These are phyloP conservation scores for Hura crepitans DNA, from an alignment of 441 rosid genomes.

Conservation along the genomic window DNA sequence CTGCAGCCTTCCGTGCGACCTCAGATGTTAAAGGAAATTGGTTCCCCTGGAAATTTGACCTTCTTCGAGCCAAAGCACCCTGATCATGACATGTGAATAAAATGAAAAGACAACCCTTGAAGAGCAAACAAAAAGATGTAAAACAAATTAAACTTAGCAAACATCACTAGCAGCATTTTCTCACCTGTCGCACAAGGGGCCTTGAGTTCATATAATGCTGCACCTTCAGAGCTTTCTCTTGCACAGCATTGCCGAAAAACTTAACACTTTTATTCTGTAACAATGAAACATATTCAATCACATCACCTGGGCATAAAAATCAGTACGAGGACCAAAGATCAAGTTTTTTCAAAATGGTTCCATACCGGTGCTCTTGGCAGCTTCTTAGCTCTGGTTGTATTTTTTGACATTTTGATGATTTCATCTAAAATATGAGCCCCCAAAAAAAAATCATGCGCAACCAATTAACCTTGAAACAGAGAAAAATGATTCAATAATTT, in stretches of 20 bases:
- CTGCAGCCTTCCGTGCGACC: constrained; percentile 55
- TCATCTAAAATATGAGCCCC: constrained; percentile 41
- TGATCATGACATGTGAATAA: constrained; percentile 25
- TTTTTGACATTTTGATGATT: constrained; percentile 80
- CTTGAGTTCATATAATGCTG: constrained; percentile 55
- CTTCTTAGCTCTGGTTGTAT: constrained; percentile 42
- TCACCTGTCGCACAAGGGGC: constrained; percentile 76
- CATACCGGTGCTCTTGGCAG: constrained; percentile 45
- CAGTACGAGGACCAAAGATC: background rate
- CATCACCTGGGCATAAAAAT: constrained; percentile 12
- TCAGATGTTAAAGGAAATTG: constrained; percentile 60
- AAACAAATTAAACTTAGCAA: background rate
- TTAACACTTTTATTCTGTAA: constrained; percentile 58
- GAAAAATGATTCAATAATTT: background rate
- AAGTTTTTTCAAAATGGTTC: background rate
- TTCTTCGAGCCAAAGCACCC: constrained; percentile 76
- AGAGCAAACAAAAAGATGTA: background rate
- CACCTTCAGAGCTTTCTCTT: constrained; percentile 46
- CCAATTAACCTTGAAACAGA: constrained; percentile 2
- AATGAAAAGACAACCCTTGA: background rate
- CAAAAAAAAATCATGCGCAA: background rate
- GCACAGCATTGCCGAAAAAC: constrained; percentile 35
- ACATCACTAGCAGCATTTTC: constrained; percentile 6
- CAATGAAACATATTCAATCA: constrained; percentile 1
- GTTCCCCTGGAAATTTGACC: constrained; percentile 61